These are phyloP conservation scores for Citrus mangshanensis DNA, from an alignment of 345 rosid genomes.

Conservation along the genomic window DNA sequence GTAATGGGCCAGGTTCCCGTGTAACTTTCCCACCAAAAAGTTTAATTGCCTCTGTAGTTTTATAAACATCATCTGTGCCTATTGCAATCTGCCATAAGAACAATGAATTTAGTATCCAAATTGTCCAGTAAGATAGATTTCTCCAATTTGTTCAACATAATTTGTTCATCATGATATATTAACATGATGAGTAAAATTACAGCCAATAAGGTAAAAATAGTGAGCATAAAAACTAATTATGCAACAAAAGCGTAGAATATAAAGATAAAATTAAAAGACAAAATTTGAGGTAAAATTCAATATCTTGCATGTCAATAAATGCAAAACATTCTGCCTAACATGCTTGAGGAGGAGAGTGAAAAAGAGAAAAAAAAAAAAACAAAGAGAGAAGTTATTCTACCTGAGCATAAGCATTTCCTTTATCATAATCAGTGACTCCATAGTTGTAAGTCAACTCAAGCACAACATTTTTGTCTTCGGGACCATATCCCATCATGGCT, in stretches of 20 bases:
- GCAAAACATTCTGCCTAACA: background rate
- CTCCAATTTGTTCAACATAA: slow-evolving; percentile 3
- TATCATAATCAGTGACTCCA: slow-evolving; percentile 83
- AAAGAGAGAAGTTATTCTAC: slow-evolving; percentile 27
- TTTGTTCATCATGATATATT: background rate
- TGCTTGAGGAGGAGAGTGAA: background rate
- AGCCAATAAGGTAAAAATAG: background rate
- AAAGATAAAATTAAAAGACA: background rate
- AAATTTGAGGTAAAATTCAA: background rate
- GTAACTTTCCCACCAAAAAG: slow-evolving; percentile 84
- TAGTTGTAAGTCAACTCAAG: slow-evolving; percentile 92
- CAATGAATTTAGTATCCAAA: slow-evolving; percentile 6
- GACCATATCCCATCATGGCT: slow-evolving; percentile 96
- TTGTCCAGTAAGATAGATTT: background rate
- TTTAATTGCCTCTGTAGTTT: slow-evolving; percentile 87
- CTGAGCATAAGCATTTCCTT: slow-evolving; percentile 94
- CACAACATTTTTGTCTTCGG: slow-evolving; percentile 82
- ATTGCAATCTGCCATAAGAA: slow-evolving; percentile 68
- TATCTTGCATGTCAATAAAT: background rate
- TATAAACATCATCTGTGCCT: slow-evolving; percentile 95
- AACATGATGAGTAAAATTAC: slow-evolving; percentile 2
- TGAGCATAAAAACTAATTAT: background rate
- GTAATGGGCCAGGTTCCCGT: slow-evolving; percentile 94
- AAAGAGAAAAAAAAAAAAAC: background rate
- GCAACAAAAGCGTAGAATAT: background rate